A percentile compares a stretch with the other conserved stretches of the same genome.
phyloP scores from a whole-genome alignment of 208 protist species.

The Acanthamoeba lenticulata region DNA sequence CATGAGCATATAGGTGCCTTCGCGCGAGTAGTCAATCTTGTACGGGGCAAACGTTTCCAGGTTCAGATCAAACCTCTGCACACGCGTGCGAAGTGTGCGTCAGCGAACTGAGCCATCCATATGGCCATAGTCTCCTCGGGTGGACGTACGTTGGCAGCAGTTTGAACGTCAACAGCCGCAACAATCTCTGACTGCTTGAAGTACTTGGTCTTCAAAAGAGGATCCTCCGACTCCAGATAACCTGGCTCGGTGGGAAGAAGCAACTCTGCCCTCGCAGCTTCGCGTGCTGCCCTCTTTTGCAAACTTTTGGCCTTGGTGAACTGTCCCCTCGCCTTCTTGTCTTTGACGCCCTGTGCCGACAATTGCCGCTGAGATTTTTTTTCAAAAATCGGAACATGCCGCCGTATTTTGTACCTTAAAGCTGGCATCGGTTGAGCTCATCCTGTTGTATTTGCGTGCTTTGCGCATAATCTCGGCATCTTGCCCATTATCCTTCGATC shows the following conservation, averaged over 20 bases:
- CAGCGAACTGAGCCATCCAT: not conserved
- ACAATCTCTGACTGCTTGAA: conserved; percentile 94
- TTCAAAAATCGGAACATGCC: not conserved
- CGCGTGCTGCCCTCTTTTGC: conserved; percentile 40
- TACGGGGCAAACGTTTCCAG: conserved; percentile 96
- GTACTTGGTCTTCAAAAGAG: conserved; percentile 90
- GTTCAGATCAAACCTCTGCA: conserved; percentile 90
- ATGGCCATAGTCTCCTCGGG: not conserved
- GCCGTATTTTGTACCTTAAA: not conserved
- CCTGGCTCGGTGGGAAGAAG: conserved; percentile 78
- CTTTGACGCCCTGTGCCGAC: not conserved
- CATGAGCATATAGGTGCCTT: conserved; percentile 93
- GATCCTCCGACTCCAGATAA: conserved; percentile 83
- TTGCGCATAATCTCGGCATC: not conserved
- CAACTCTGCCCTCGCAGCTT: conserved; percentile 75
- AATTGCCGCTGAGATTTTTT: not conserved
- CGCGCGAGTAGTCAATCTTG: conserved; percentile 93
- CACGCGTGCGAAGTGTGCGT: not conserved
- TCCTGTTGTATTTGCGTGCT: conserved; percentile 19
- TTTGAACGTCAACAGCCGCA: conserved; percentile 92
- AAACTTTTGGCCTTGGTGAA: conserved; percentile 64
- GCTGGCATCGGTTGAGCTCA: not conserved
- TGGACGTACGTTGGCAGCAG: conserved; percentile 88
- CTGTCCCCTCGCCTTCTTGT: conserved; percentile 67
- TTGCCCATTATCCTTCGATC: not conserved